Conservation (phyloP, 2,329 filamentous ascomycete genomes). For the Aspergillus chevalieri region DNA sequence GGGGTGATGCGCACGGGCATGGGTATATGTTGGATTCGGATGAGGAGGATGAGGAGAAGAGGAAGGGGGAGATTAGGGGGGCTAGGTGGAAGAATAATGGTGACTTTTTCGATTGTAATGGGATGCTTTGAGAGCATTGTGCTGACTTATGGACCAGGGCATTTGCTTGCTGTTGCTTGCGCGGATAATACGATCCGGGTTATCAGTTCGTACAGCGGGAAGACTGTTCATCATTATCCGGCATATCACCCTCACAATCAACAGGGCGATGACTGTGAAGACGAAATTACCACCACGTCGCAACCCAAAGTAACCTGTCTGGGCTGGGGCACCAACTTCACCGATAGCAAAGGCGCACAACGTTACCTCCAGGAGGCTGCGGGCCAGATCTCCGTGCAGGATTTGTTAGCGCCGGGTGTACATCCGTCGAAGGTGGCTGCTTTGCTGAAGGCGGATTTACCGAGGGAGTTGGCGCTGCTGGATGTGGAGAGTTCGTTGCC, state of each 20-base stretch:
- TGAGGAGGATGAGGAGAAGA: slow-evolving; percentile 26
- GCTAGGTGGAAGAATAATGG: slow-evolving; percentile 65
- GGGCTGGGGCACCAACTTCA: slow-evolving; percentile 52
- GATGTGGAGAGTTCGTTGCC: slow-evolving; percentile 72
- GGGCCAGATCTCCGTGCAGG: slow-evolving; percentile 34
- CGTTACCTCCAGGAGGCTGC: slow-evolving; percentile 32
- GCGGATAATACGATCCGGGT: slow-evolving; percentile 72
- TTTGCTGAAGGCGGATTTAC: slow-evolving; percentile 52
- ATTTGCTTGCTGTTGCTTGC: slow-evolving; percentile 67
- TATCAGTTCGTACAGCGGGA: slow-evolving; percentile 72
- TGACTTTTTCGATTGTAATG: slow-evolving; percentile 27
- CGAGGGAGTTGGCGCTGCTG: slow-evolving; percentile 64
- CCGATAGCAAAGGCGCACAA: slow-evolving; percentile 43
- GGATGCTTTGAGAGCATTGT: too few species aligned
- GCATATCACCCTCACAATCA: slow-evolving; percentile 11
- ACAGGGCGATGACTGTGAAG: slow-evolving; percentile 8
- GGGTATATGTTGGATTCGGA: slow-evolving; percentile 25
- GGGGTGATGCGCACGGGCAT: slow-evolving; percentile 25
- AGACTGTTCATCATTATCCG: slow-evolving; percentile 66
- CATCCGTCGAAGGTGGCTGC: slow-evolving; percentile 31
- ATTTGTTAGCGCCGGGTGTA: slow-evolving; percentile 35
- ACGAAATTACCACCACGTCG: neutral
- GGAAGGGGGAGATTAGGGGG: slow-evolving; percentile 31
- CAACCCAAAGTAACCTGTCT: slow-evolving; percentile 39
- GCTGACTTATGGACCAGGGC: too few species aligned